These are phyloP conservation scores for Penicillium lagena DNA, from an alignment of 495 filamentous ascomycete genomes.

Conservation along the genomic window DNA sequence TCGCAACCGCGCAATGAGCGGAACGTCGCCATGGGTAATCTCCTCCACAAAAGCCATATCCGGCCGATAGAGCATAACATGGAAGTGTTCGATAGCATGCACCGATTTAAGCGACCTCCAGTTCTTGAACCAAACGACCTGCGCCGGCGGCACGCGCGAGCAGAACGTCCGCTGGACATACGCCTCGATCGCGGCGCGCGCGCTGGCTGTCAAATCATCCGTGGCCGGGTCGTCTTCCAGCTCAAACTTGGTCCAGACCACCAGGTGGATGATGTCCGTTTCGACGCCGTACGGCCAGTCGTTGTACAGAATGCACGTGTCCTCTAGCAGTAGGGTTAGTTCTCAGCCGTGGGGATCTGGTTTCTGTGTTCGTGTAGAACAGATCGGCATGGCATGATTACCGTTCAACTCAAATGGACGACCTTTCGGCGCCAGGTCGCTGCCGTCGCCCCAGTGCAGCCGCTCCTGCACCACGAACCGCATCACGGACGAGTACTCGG, in stretches of 20 bases:
- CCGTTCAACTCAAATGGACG: conserved; percentile 44
- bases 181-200: conserved; percentile 56
- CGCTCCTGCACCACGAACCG: conserved; percentile 62
- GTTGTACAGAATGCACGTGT: conserved; percentile 72
- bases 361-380: no score
- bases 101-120: conserved; percentile 77
- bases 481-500: conserved; percentile 66
- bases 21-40: conserved; percentile 70
- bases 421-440: conserved; percentile 37
- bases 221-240: conserved; percentile 60
- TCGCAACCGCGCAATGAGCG: conserved; percentile 36
- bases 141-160: conserved; percentile 35
- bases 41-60: conserved; percentile 60
- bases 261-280: conserved; percentile 66
- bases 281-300: conserved; percentile 91
- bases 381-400: conserved; percentile 12
- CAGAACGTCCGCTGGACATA: conserved; percentile 62
- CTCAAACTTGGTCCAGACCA: conserved; percentile 88
- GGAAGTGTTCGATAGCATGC: conserved; percentile 88
- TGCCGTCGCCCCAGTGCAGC: conserved; percentile 53
- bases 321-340: conserved; percentile 34
- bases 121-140: conserved; percentile 89
- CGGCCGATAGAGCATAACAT: conserved; percentile 80
- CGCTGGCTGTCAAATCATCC: conserved; percentile 57
- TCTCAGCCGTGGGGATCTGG: not conserved